Base-by-base conservation (phyloP, 2,329 filamentous ascomycete species). In the Fonsecaea pugnacius region DNA sequence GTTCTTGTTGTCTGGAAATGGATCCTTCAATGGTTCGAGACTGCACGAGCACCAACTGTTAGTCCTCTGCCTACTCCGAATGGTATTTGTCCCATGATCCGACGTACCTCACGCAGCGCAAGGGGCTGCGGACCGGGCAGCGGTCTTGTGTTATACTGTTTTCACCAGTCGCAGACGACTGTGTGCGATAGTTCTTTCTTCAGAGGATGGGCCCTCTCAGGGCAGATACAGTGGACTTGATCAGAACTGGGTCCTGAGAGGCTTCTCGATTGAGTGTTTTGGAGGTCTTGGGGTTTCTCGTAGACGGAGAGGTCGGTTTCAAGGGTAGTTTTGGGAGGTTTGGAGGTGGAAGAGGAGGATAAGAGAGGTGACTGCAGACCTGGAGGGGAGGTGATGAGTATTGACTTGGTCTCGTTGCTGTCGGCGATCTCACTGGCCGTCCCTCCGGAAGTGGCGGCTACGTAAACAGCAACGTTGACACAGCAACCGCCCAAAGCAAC, bases 31-130 rank as follows among this genome's bases (percentile, higher is more conserved):
- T 72, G 71, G 67, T 72, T 73, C 71, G 71, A 73, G 68, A 69
- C 70, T 75, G 67, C 36, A 54, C 7, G 14, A 51, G 32, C 16
- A 54, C 14, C 51, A 16, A 16, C 21, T 9, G 48, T 67, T 52
- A 65, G 60, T 52, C 12, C 46, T 33, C 21, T 33, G 36, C 27
- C 24, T 36, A 40, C 10, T 14, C 33, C 3, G 38, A 32, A 59
- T 14, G 30, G 18, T 2, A 52, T 6, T 18, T 56, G 10, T 56
- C 21, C 33, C 18, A 33, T 33, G 38, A 12, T 46, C 27, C 30
- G 51, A 72, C 80, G 71, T 77, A 92, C 90, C 89, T 92, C 89
- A 88, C 89, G 88, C 89, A 91, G 87, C 85, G 87, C 88, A 89
- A 91, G 88, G 88, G 64, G 87, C 88, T 86, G 84, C 85, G 65